Evolutionary conservation across 352 stramenopile genomes (phyloP).

Genomic region (Globisporangium okanoganense): DNA sequence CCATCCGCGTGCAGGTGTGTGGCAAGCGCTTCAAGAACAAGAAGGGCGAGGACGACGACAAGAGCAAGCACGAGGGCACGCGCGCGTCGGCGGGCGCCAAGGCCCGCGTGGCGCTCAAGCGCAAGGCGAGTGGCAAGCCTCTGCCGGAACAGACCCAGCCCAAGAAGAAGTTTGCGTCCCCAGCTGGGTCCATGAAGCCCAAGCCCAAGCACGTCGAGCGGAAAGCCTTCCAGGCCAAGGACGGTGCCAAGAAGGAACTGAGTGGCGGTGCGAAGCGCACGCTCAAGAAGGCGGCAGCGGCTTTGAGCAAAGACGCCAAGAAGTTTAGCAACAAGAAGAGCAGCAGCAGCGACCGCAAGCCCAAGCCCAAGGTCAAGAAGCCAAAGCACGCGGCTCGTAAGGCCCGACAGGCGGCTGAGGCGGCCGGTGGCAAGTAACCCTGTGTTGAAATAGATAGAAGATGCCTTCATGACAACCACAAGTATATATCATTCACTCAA

Average conservation of each 20-base stretch:
- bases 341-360: constrained; percentile 1
- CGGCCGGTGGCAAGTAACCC: constrained; percentile 21
- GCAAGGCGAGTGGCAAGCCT: constrained; percentile 13
- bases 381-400: constrained; percentile 71
- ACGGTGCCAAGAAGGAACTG: not conserved
- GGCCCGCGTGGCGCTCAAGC: constrained; percentile 64
- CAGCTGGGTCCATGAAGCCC: constrained; percentile 33
- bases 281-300: constrained; percentile 12
- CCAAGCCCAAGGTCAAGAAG: constrained; percentile 52
- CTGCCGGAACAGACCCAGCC: constrained; percentile 18
- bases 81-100: constrained; percentile 48
- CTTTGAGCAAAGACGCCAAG: constrained; percentile 16
- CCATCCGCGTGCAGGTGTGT: constrained; percentile 74
- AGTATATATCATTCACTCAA: not conserved
- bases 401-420: constrained; percentile 44
- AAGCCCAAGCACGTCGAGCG: constrained; percentile 61
- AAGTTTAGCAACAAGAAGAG: constrained; percentile 18
- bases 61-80: constrained; percentile 52
- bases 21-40: constrained; percentile 85
- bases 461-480: not conserved
- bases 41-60: constrained; percentile 41
- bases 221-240: constrained; percentile 34
- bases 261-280: constrained; percentile 8
- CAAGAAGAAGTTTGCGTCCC: constrained; percentile 30
- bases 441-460: constrained; percentile 10